Evolutionary conservation across 1,284 basidiomycete genomes (phyloP).

Genomic region (Erythrobasidium hasegawianum): DNA sequence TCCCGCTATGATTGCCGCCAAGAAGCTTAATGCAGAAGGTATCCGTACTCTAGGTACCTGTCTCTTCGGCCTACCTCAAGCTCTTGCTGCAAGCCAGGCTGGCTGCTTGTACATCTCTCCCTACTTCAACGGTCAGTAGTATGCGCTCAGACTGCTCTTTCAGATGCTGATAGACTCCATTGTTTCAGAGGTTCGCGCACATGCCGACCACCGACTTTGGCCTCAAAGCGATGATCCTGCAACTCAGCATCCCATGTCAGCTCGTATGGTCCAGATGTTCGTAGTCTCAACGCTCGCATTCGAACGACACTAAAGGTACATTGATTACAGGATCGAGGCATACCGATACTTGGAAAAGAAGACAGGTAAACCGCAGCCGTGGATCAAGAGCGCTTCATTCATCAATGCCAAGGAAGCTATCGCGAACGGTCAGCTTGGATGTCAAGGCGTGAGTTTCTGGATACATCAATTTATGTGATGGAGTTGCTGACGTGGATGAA

Average conservation of each 20-base stretch:
- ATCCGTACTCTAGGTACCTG: constrained; percentile 48
- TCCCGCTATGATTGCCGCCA: constrained; percentile 47
- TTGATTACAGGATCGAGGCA: too few relatives aligned
- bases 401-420: constrained; percentile 37
- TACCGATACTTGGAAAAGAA: constrained; percentile 33
- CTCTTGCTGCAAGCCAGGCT: constrained; percentile 48
- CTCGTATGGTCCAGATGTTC: constrained; percentile 41
- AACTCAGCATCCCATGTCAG: constrained; percentile 39
- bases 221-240: constrained; percentile 36
- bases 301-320: too few relatives aligned
- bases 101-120: constrained; percentile 47
- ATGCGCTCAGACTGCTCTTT: too few relatives aligned
- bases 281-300: too few relatives aligned
- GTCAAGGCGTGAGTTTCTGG: constrained; percentile 34
- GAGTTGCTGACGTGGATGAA: background rate
- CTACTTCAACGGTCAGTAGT: constrained; percentile 48
- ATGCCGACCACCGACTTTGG: constrained; percentile 37
- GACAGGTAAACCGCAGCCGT: constrained; percentile 38
- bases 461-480: background rate
- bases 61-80: constrained; percentile 47
- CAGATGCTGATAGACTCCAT: too few relatives aligned
- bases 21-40: constrained; percentile 40
- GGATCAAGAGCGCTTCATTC: constrained; percentile 41
- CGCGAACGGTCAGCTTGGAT: constrained; percentile 37
- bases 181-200: constrained; percentile 38